Conservation (phyloP, 306 rosid species). For the Pyrus pyrifolia region DNA sequence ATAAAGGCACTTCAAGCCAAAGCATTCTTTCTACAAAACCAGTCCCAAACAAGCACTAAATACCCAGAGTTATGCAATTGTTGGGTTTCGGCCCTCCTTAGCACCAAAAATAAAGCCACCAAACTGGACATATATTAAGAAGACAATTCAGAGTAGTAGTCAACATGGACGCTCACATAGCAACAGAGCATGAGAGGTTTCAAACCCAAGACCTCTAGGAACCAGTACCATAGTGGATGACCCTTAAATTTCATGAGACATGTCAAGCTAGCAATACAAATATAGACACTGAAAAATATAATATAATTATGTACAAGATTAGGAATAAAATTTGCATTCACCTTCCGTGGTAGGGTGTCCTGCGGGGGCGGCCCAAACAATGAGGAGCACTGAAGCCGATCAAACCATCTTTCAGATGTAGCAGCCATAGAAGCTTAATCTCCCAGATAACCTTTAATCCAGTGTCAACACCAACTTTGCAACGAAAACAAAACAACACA, state of each 20-base stretch:
- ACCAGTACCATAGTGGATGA: background rate
- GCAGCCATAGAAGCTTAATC: slow-evolving; percentile 39
- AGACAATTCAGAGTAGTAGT: background rate
- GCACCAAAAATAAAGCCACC: background rate
- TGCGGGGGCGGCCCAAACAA: slow-evolving; percentile 86
- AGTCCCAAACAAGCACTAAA: too few species aligned
- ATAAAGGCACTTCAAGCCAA: too few species aligned
- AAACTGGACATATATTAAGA: background rate
- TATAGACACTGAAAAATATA: background rate
- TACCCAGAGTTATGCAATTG: too few species aligned
- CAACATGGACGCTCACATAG: background rate
- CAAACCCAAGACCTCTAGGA: background rate
- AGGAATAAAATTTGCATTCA: background rate
- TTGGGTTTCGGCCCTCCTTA: too few species aligned
- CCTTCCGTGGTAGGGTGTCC: slow-evolving; percentile 63
- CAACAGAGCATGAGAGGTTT: background rate
- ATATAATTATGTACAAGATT: background rate
- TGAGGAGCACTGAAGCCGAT: slow-evolving; percentile 67
- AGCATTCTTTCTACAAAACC: too few species aligned
- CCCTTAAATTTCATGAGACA: background rate
- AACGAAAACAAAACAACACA: background rate
- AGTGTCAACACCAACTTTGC: background rate
- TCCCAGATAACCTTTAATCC: background rate
- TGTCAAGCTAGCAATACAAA: background rate
- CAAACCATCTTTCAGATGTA: slow-evolving; percentile 65